Percentiles rank a stretch among this genome's conserved stretches.
Evolutionary conservation across 805 yeast genomes (phyloP).

Genomic region (Limtongozyma cylindracea): DNA sequence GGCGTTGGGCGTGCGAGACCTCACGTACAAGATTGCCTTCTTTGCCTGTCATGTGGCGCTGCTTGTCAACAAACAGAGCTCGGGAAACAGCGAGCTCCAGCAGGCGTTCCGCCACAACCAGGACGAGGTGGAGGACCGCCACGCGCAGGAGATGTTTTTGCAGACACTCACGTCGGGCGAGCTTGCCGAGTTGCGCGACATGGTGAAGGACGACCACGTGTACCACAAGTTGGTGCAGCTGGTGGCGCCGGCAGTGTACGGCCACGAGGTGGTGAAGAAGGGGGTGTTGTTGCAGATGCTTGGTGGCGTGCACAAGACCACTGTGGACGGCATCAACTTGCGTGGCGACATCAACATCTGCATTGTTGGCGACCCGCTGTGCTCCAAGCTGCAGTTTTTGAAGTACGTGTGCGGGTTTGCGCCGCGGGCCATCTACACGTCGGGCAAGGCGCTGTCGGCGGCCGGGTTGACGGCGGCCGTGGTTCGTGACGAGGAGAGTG

Average conservation of each 20-base stretch:
- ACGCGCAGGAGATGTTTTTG: conserved; percentile 62
- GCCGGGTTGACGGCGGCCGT: conserved; percentile 98
- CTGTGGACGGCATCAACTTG: conserved; percentile 81
- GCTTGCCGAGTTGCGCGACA: conserved; percentile 58
- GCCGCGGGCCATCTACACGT: conserved; percentile 88
- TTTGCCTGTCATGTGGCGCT: conserved; percentile 80
- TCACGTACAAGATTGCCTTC: conserved; percentile 79
- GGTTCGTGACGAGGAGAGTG: conserved; percentile 89
- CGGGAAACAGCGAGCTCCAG: conserved; percentile 5
- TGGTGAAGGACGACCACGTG: conserved; percentile 76
- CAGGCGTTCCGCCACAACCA: no score
- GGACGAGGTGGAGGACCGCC: conserved; percentile 1
- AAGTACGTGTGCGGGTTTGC: conserved; percentile 81
- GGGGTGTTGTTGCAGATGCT: conserved; percentile 72
- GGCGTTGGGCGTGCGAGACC: conserved; percentile 81
- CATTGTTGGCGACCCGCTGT: conserved; percentile 94
- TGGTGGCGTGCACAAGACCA: conserved; percentile 88
- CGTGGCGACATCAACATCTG: conserved; percentile 95
- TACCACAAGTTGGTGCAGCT: conserved; percentile 70
- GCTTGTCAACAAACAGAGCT: conserved; percentile 9
- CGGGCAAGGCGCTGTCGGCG: conserved; percentile 96
- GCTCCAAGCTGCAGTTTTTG: conserved; percentile 87
- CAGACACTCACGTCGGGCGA: conserved; percentile 62
- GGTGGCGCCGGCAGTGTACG: conserved; percentile 88
- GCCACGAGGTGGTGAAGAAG: conserved; percentile 84